phyloP scores from a whole-genome alignment of 1,284 basidiomycete species.

The Trametes sp. region DNA sequence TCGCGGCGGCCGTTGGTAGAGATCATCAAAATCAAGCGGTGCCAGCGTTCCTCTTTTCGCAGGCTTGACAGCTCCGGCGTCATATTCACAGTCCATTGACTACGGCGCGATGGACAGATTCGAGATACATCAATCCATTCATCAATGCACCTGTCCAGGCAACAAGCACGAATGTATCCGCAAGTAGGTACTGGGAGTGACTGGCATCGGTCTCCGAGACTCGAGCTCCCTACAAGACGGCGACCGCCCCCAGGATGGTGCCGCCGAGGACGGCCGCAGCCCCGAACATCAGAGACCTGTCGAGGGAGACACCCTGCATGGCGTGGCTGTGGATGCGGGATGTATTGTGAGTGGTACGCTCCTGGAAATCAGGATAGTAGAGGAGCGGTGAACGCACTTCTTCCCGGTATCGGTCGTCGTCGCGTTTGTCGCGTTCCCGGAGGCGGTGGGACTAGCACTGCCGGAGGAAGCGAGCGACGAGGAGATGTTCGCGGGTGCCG shows the following conservation, averaged over 20 bases:
- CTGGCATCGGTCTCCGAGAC: neutral
- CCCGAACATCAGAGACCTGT: neutral
- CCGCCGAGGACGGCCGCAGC: neutral
- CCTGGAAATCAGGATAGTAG: neutral
- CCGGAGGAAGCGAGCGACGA: neutral
- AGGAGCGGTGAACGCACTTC: neutral
- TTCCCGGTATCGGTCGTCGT: neutral
- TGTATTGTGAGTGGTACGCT: neutral
- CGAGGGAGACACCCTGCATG: neutral
- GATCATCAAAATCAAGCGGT: neutral
- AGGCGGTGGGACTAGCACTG: no score
- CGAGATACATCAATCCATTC: neutral
- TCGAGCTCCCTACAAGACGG: neutral
- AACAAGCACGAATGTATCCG: neutral
- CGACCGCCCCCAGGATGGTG: neutral
- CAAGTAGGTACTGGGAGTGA: neutral
- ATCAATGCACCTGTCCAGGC: neutral
- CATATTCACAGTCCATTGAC: neutral
- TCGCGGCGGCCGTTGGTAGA: no score
- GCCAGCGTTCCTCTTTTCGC: neutral
- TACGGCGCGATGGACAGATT: neutral
- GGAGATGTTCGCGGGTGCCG: neutral
- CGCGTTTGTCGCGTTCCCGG: neutral
- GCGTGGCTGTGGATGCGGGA: slow-evolving; percentile 1
- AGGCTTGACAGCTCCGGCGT: neutral